Percentiles rank a stretch among this genome's conserved stretches.
Conservation (phyloP, 441 rosid species). For the Populus hybrid region DNA sequence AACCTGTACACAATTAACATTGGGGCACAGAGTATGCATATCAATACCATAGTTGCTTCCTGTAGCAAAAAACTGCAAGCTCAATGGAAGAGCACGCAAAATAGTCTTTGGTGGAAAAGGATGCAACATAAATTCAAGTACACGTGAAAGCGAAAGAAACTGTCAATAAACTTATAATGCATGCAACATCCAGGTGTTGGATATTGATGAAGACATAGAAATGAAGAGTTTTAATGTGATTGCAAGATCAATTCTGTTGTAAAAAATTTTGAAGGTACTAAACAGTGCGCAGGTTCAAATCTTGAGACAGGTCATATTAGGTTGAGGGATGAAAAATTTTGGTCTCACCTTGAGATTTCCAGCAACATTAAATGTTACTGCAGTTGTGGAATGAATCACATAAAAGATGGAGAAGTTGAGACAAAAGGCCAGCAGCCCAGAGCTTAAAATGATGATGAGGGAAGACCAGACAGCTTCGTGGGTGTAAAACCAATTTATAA, state of each 20-base stretch:
- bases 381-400: conserved; percentile 99
- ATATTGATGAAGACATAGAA: too few relatives aligned
- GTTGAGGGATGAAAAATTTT: neutral
- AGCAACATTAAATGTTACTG: conserved; percentile 97
- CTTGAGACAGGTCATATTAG: neutral
- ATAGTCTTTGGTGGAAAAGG: neutral
- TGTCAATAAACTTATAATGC: neutral
- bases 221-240: neutral
- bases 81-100: neutral
- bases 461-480: conserved; percentile 55
- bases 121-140: neutral
- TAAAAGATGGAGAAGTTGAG: conserved; percentile 98
- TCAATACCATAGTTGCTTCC: neutral
- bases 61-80: neutral
- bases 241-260: neutral
- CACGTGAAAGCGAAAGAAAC: neutral
- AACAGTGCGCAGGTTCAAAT: neutral
- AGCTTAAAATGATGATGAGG: conserved; percentile 71
- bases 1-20: conserved; percentile 44
- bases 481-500: conserved; percentile 71
- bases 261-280: neutral
- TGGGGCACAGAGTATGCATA: neutral
- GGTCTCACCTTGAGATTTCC: conserved; percentile 94
- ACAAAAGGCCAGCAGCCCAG: conserved; percentile 94
- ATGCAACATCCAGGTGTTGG: neutral